phyloP scores from a whole-genome alignment of 139 green algal species.

The Edaphochlamys debaryana region DNA sequence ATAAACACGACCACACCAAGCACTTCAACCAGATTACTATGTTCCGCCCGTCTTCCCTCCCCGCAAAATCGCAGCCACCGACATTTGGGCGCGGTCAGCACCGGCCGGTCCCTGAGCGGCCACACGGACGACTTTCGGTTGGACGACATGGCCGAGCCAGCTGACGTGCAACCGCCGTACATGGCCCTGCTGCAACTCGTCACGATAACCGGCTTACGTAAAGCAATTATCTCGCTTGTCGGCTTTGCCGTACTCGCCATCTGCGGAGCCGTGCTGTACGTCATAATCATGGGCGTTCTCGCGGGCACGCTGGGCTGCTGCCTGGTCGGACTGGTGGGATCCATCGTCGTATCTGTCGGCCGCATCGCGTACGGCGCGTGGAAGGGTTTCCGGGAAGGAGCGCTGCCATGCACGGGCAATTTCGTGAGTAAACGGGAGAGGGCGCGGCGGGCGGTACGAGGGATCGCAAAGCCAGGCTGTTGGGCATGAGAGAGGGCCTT shows the following conservation, averaged over 20 bases:
- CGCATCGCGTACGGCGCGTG: background rate
- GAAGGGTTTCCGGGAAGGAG: background rate
- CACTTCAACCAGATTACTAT: background rate
- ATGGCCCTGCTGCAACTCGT: slow-evolving; percentile 12
- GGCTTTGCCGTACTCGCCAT: too few relatives aligned
- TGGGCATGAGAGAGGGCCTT: background rate
- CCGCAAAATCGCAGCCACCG: too few relatives aligned
- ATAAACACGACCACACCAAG: too few relatives aligned
- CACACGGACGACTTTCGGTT: background rate
- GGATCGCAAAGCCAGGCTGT: too few relatives aligned
- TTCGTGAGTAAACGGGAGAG: background rate
- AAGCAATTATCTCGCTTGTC: background rate
- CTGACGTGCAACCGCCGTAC: slow-evolving; percentile 22
- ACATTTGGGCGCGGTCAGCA: background rate
- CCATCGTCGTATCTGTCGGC: background rate
- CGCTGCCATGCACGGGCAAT: background rate
- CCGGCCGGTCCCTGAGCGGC: background rate
- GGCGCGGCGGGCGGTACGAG: background rate
- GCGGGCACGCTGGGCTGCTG: slow-evolving; percentile 14
- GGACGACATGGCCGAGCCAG: background rate
- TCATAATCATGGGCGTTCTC: slow-evolving; percentile 15
- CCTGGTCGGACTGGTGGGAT: background rate
- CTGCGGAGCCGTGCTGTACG: slow-evolving; percentile 21
- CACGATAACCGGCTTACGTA: background rate
- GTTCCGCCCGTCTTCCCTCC: too few relatives aligned